Evolutionary conservation across 2,329 filamentous ascomycete species (phyloP).

Genomic region (Meredithiella fracta): DNA sequence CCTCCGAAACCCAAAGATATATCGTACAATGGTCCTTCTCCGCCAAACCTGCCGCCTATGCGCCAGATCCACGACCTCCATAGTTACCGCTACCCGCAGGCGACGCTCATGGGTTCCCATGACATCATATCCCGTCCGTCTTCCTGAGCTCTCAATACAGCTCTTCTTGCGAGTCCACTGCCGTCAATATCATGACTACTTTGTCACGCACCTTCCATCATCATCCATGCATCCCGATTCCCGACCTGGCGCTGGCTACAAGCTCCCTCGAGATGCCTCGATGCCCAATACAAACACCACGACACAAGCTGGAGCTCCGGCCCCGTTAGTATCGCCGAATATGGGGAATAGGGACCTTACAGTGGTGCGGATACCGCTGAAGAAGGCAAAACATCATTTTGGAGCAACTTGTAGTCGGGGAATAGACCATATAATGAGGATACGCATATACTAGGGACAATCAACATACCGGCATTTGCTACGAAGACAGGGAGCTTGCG

Average conservation of each 20-base stretch:
- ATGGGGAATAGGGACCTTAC: constrained; percentile 61
- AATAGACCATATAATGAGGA: constrained; percentile 86
- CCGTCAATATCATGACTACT: constrained; percentile 78
- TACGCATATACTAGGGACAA: constrained; percentile 80
- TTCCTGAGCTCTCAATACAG: not conserved
- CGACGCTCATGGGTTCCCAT: constrained; percentile 4
- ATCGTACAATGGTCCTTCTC: not conserved
- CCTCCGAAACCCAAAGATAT: not conserved
- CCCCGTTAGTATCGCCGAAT: constrained; percentile 41
- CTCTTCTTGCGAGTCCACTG: constrained; percentile 16
- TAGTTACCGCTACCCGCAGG: not conserved
- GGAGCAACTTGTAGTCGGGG: constrained; percentile 66
- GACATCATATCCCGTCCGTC: constrained; percentile 9
- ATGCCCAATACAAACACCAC: constrained; percentile 42
- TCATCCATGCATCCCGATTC: constrained; percentile 86
- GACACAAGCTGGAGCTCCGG: constrained; percentile 35
- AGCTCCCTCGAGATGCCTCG: constrained; percentile 71
- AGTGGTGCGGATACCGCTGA: constrained; percentile 84
- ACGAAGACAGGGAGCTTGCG: constrained; percentile 48
- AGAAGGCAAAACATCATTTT: constrained; percentile 91
- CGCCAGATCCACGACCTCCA: not conserved
- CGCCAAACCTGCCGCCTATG: not conserved
- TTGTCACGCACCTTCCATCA: constrained; percentile 87
- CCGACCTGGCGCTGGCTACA: constrained; percentile 56
- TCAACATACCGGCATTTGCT: constrained; percentile 85